Percentiles rank a stretch among this genome's conserved stretches.
These are phyloP conservation scores for Saccharomycopsis malanga DNA, from an alignment of 805 yeast genomes.

Conservation along the genomic window DNA sequence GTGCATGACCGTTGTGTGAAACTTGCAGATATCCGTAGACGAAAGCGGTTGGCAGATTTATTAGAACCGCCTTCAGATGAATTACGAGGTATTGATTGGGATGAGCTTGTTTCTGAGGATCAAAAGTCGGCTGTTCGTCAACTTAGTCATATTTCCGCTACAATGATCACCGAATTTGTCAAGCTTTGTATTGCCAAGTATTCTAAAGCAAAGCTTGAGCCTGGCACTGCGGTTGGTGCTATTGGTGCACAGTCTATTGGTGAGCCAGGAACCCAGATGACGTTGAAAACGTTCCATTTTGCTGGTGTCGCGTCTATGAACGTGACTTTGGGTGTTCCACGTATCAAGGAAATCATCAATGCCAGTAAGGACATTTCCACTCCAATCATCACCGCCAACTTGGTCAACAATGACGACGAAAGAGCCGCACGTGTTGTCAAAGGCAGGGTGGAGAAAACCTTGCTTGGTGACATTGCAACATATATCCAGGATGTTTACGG, in stretches of 20 bases:
- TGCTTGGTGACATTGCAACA: conserved; percentile 76
- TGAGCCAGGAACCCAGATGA: conserved; percentile 99
- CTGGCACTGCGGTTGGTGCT: conserved; percentile 99
- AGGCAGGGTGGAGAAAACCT: conserved; percentile 92
- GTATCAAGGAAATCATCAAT: conserved; percentile 96
- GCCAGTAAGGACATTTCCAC: conserved; percentile 94
- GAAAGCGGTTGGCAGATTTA: conserved; percentile 43
- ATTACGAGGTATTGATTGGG: conserved; percentile 29
- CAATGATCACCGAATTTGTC: conserved; percentile 58
- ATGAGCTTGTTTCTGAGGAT: conserved; percentile 31
- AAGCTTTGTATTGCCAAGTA: conserved; percentile 75
- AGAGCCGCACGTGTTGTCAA: conserved; percentile 98
- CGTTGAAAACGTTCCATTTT: conserved; percentile 92
- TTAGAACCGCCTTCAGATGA: conserved; percentile 40
- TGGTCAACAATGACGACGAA: conserved; percentile 90
- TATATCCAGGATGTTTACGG: conserved; percentile 92
- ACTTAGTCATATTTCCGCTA: conserved; percentile 56
- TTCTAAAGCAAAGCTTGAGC: conserved; percentile 87
- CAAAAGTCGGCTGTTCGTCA: conserved; percentile 50
- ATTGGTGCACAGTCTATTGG: conserved; percentile 99
- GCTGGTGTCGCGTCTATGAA: conserved; percentile 99
- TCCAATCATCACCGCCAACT: conserved; percentile 90
- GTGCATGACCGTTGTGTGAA: conserved; percentile 47
- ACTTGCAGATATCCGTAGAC: conserved; percentile 51
- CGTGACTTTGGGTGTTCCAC: conserved; percentile 98